Percentiles rank a stretch among this genome's conserved stretches.
phyloP scores from a whole-genome alignment of 2,329 filamentous ascomycete genomes.

The Dactylellina sp. region DNA sequence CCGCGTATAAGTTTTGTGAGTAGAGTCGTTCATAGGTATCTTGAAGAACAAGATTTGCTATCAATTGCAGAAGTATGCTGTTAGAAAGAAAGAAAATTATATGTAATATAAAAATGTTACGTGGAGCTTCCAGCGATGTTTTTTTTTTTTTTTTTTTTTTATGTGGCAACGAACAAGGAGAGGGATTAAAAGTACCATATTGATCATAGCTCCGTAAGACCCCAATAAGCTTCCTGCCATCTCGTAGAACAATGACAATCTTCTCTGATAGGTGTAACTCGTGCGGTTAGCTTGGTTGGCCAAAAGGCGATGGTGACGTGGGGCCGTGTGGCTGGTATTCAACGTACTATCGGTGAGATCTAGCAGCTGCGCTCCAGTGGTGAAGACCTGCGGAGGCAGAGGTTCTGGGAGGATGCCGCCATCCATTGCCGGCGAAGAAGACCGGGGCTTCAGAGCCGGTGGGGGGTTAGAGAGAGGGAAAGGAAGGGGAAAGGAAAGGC shows the following conservation, averaged over 20 bases:
- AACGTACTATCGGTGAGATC: slow-evolving; percentile 95
- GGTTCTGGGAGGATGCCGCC: slow-evolving; percentile 67
- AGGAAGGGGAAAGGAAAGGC: slow-evolving; percentile 13
- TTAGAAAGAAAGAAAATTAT: not conserved
- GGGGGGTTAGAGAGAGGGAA: slow-evolving; percentile 13
- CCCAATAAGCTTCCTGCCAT: slow-evolving; percentile 92
- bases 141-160: too few species aligned
- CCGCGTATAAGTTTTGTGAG: slow-evolving; percentile 79
- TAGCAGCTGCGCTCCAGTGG: slow-evolving; percentile 92
- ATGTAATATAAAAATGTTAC: not conserved
- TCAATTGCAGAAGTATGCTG: slow-evolving; percentile 1
- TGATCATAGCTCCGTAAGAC: slow-evolving; percentile 97
- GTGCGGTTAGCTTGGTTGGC: slow-evolving; percentile 30
- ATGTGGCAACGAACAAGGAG: not conserved
- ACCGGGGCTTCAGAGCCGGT: slow-evolving; percentile 30
- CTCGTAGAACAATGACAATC: slow-evolving; percentile 87
- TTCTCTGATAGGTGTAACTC: slow-evolving; percentile 75
- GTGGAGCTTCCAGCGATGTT: slow-evolving; percentile 15
- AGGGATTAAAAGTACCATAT: slow-evolving; percentile 74
- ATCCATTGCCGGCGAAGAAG: slow-evolving; percentile 50
- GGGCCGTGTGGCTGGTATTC: slow-evolving; percentile 26
- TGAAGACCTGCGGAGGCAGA: slow-evolving; percentile 95
- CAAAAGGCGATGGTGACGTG: slow-evolving; percentile 5
- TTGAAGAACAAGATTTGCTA: slow-evolving; percentile 94
- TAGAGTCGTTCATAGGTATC: slow-evolving; percentile 92